These are phyloP conservation scores for Ascochyta clinopodiicola DNA, from an alignment of 2,329 filamentous ascomycete genomes.

Conservation along the genomic window DNA sequence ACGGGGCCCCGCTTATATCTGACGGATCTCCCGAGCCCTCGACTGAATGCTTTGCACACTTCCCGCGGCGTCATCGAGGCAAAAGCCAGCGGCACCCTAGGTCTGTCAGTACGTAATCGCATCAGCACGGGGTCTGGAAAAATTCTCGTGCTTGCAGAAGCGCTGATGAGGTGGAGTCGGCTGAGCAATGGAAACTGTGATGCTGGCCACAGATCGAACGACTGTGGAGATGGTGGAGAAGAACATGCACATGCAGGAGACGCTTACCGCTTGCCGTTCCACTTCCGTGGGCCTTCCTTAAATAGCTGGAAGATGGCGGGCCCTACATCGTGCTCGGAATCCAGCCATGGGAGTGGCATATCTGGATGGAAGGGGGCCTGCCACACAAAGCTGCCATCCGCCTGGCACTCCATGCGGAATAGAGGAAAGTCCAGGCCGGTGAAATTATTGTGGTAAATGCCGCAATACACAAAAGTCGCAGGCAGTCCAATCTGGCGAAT, in stretches of 20 bases:
- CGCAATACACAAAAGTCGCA: slow-evolving; percentile 92
- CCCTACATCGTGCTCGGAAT: slow-evolving; percentile 94
- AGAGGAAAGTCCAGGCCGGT: slow-evolving; percentile 90
- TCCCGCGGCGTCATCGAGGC: slow-evolving; percentile 84
- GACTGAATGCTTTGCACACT: slow-evolving; percentile 80
- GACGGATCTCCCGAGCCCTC: slow-evolving; percentile 78
- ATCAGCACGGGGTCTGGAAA: slow-evolving; percentile 23
- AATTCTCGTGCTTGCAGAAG: slow-evolving; percentile 17
- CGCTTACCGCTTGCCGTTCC: slow-evolving; percentile 74
- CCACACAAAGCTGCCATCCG: slow-evolving; percentile 89
- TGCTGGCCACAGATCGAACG: slow-evolving; percentile 26
- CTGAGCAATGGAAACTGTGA: slow-evolving; percentile 19
- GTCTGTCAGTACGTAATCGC: slow-evolving; percentile 34
- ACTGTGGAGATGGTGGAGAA: slow-evolving; percentile 36
- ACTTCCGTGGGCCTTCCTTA: slow-evolving; percentile 87
- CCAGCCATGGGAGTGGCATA: slow-evolving; percentile 89
- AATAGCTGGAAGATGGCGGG: slow-evolving; percentile 92
- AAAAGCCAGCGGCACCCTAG: slow-evolving; percentile 85
- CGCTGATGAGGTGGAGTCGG: slow-evolving; percentile 17
- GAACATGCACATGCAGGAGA: slow-evolving; percentile 26
- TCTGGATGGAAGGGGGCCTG: slow-evolving; percentile 92
- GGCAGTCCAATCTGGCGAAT: slow-evolving; percentile 81
- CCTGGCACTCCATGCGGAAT: slow-evolving; percentile 90
- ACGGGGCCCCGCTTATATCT: slow-evolving; percentile 80
- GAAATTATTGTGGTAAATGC: slow-evolving; percentile 99